Base-by-base conservation (phyloP, 192 early-diverging fungal genomes). In the Bifiguratus adelaidae region DNA sequence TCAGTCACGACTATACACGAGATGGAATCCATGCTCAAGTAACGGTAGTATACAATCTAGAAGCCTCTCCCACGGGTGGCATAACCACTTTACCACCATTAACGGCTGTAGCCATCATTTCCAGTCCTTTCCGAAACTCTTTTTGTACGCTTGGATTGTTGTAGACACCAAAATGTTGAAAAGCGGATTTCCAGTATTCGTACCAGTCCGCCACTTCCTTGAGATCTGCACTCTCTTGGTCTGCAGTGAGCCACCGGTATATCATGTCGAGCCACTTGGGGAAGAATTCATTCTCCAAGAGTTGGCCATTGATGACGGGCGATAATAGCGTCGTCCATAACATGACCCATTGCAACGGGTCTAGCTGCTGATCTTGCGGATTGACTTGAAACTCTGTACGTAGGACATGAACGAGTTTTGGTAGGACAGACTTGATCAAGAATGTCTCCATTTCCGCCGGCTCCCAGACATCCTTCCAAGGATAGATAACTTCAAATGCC, bases 271-370 rank as follows among this genome's bases (percentile, higher is more conserved):
- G 65, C 88, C 90, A 93, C 44, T 82, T 77, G 9, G 78, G 74
- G 50, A 91, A 91, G 45, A 93, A 83, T 44, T 88, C 87, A 28
- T 77, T 79, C 40, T 80, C 78, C 3, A 88, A 37, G 23, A 88
- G 47, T 44, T 79, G 70, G 8, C 63, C 64, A 30, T 88, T 62
- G 0, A 80, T 50, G 1, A 61, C 63, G 21, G 51, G 48, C 0
- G 76, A 66, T 11, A 84, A 53, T 21, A 79, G 35, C n/a, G 50
- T 44, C 8, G 72, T 49, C 86, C 88, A 93, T 20, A 55, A 53
- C 23, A 89, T 47, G 4, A 83, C 68, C 42, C 71, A 72, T 2
- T 73, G 46, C 11, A 93, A 59, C 2, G 83, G 74, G 32, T 71
- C 64, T 22, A 83, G 58, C 24, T 86, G 59, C 55, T 89, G 86